phyloP scores from a whole-genome alignment of 176 grass and related monocot genomes.

The Pontederia paniculata region DNA sequence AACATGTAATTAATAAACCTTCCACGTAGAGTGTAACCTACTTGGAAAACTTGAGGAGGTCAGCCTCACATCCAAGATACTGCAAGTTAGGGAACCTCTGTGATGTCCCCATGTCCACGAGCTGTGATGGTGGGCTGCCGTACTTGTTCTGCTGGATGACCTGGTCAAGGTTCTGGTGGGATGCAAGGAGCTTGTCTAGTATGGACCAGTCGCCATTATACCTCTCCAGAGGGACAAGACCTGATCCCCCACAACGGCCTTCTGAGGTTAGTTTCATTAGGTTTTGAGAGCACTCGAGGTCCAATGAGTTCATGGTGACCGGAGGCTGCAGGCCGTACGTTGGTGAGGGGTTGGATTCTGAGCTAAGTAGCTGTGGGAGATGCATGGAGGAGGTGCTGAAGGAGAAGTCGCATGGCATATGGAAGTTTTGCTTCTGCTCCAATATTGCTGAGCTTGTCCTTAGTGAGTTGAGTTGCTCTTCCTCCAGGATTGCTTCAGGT shows the following conservation, averaged over 20 bases:
- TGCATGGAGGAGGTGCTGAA: slow-evolving; percentile 60
- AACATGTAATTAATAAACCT: too few relatives aligned
- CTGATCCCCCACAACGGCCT: slow-evolving; percentile 6
- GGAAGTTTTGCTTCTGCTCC: slow-evolving; percentile 43
- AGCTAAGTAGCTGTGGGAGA: slow-evolving; percentile 68
- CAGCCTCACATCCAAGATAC: slow-evolving; percentile 45
- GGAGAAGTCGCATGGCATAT: slow-evolving; percentile 47
- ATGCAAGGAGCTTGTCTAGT: slow-evolving; percentile 87
- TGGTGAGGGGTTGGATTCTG: slow-evolving; percentile 38
- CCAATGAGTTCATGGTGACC: slow-evolving; percentile 34
- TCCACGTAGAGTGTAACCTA: too few relatives aligned
- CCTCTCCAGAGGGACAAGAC: slow-evolving; percentile 9
- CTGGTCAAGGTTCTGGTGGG: slow-evolving; percentile 82
- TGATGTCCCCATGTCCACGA: slow-evolving; percentile 36
- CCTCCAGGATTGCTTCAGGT: slow-evolving; percentile 24
- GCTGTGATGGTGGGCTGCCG: slow-evolving; percentile 19
- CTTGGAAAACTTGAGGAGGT: slow-evolving; percentile 72
- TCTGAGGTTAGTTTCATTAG: slow-evolving; percentile 52
- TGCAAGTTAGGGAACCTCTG: slow-evolving; percentile 49
- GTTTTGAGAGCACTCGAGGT: slow-evolving; percentile 58
- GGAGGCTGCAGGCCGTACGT: slow-evolving; percentile 16
- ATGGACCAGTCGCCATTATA: slow-evolving; percentile 64
- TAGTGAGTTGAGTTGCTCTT: slow-evolving; percentile 34
- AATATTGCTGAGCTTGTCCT: not conserved
- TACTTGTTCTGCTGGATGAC: slow-evolving; percentile 49